phyloP scores from a whole-genome alignment of 176 grass and related monocot genomes.

The Aegilops longissima region DNA sequence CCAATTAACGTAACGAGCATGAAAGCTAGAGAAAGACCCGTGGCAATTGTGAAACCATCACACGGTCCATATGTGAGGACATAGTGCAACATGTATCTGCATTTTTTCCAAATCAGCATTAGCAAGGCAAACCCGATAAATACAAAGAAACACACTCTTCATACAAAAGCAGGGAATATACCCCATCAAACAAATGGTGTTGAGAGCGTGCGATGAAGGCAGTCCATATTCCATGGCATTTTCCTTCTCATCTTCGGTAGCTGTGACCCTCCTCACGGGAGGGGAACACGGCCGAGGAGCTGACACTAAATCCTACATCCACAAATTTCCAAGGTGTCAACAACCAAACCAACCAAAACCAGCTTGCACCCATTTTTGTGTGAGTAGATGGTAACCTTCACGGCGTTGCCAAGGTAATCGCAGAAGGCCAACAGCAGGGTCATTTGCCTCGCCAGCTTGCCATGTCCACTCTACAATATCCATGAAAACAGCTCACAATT shows the following conservation, averaged over 20 bases:
- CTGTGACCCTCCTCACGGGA: conserved; percentile 83
- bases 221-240: conserved; percentile 98
- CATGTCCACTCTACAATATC: conserved; percentile 72
- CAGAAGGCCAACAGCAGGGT: conserved; percentile 93
- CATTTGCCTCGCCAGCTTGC: conserved; percentile 92
- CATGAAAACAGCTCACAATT: conserved; percentile 8
- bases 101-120: conserved; percentile 12
- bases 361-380: not conserved
- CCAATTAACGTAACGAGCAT: conserved; percentile 58
- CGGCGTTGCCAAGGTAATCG: conserved; percentile 82
- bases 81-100: conserved; percentile 86
- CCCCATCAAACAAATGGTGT: conserved; percentile 90
- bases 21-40: conserved; percentile 48
- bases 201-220: conserved; percentile 88
- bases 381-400: conserved; percentile 62
- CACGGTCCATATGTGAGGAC: conserved; percentile 44
- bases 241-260: conserved; percentile 87
- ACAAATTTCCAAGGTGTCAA: conserved; percentile 9
- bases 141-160: not conserved
- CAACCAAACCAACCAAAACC: not conserved
- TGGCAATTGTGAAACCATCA: conserved; percentile 29
- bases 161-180: conserved; percentile 29
- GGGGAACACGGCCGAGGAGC: conserved; percentile 92
- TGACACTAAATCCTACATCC: conserved; percentile 73
- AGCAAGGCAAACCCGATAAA: not conserved